These are phyloP conservation scores for Yarrowia alimentaria DNA, from an alignment of 805 yeast species.

Conservation along the genomic window DNA sequence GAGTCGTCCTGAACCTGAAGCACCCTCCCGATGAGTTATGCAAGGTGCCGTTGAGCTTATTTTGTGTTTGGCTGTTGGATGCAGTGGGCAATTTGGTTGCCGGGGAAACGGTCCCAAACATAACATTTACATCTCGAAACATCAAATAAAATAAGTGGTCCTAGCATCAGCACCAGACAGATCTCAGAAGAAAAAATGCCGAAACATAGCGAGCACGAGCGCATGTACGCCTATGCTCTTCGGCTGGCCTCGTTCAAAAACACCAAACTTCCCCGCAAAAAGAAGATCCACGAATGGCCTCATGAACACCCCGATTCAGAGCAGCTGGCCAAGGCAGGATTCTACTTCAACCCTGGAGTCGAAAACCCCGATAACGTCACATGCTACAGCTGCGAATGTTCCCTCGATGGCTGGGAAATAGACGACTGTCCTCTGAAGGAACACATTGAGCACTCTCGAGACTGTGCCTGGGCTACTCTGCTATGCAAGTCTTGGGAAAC, in stretches of 20 bases:
- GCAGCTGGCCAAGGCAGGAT: slow-evolving; percentile 56
- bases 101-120: slow-evolving; percentile 11
- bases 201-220: slow-evolving; percentile 12
- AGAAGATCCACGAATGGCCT: slow-evolving; percentile 34
- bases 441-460: slow-evolving; percentile 44
- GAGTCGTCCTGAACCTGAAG: too few relatives aligned
- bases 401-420: slow-evolving; percentile 59
- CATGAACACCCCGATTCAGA: slow-evolving; percentile 36
- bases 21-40: slow-evolving; percentile 17
- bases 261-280: not conserved
- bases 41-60: too few relatives aligned
- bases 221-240: slow-evolving; percentile 11
- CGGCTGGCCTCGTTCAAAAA: slow-evolving; percentile 14
- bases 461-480: slow-evolving; percentile 42
- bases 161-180: not conserved
- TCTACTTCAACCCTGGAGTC: slow-evolving; percentile 55
- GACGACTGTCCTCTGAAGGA: slow-evolving; percentile 52
- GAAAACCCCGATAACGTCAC: slow-evolving; percentile 50
- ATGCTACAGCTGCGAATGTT: slow-evolving; percentile 57
- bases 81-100: too few relatives aligned
- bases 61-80: too few relatives aligned
- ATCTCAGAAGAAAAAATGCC: not conserved
- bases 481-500: slow-evolving; percentile 33
- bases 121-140: not conserved
- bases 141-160: slow-evolving; percentile 1